Base-by-base conservation (phyloP, 805 yeast genomes). In the Ogataea nakhonphanomensis region DNA sequence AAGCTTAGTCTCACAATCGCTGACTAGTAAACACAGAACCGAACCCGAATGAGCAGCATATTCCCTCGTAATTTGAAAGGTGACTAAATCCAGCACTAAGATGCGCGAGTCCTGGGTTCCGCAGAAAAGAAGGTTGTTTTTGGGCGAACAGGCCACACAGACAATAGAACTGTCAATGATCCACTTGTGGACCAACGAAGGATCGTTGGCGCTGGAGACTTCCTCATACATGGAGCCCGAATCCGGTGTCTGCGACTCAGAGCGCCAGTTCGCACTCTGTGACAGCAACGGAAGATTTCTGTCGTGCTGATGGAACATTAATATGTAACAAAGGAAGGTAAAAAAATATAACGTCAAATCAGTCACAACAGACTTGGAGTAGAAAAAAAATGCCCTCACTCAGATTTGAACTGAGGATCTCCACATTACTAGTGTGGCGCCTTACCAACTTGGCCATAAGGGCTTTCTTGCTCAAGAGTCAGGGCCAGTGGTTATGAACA, bases 21-120 rank as follows among this genome's bases (percentile, higher is more conserved):
- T 74, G 31, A 76, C 64, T 17, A 78, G 65, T 44, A 91, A 58
- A 53, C 93, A 81, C 26, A 89, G 66, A 2, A 91, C 86, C n/a
- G 89, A 74, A 0, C 89, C 83, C 0, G 74, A 64, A 54, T 82
- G 87, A n/a, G 85, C 86, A 5, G 68, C 68, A 14, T 85, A 62
- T 8, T 66, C 69, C 27, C 68, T 59, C 33, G 71, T 73, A 35
- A 70, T 67, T 49, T 80, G 79, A 58, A 77, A 91, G 1, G 84
- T 79, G 5, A 61, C 62, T 39, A 84, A 65, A 52, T 87, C 91
- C 54, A 74, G 80, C 1, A 86, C 81, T 28, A 86, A 62, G 29
- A 91, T 82, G 49, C 76, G 76, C 8, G 93, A 85, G 53, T 85
- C 86, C 49, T 90, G 95, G 1, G 96, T 88, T 8, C 99, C 99